Evolutionary conservation across 805 yeast species (phyloP).

Genomic region (Cyberlindnera meyerae): DNA sequence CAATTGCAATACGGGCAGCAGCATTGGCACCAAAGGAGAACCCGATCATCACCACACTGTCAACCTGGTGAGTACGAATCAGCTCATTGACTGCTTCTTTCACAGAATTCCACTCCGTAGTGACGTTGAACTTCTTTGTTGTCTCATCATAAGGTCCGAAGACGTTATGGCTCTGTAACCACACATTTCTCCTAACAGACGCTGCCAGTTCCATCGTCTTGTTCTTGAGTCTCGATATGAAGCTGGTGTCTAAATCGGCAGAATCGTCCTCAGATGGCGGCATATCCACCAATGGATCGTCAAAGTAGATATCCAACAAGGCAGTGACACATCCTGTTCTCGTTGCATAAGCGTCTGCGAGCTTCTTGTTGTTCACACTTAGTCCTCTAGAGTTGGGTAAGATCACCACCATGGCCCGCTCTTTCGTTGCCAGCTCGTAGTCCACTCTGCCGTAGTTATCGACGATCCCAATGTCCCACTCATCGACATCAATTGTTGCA

Average conservation of each 20-base stretch:
- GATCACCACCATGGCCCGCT: slow-evolving; percentile 23
- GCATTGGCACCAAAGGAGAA: slow-evolving; percentile 25
- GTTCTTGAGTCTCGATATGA: slow-evolving; percentile 18
- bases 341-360: slow-evolving; percentile 25
- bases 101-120: slow-evolving; percentile 18
- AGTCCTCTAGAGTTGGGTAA: slow-evolving; percentile 24
- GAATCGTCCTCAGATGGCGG: slow-evolving; percentile 2
- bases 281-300: slow-evolving; percentile 17
- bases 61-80: slow-evolving; percentile 15
- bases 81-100: slow-evolving; percentile 18
- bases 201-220: slow-evolving; percentile 18
- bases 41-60: slow-evolving; percentile 20
- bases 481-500: slow-evolving; percentile 8
- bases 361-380: slow-evolving; percentile 21
- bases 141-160: slow-evolving; percentile 20
- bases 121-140: slow-evolving; percentile 13
- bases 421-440: slow-evolving; percentile 22
- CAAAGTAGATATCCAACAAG: slow-evolving; percentile 20
- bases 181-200: slow-evolving; percentile 15
- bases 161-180: slow-evolving; percentile 22
- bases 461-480: slow-evolving; percentile 10
- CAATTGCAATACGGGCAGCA: slow-evolving; percentile 20
- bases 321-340: slow-evolving; percentile 27
- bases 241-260: too few species aligned
- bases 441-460: slow-evolving; percentile 25